A percentile compares a stretch with the other conserved stretches of the same genome.
Conservation (phyloP, 371 early-diverging fungal genomes). For the Massospora cicadina region DNA sequence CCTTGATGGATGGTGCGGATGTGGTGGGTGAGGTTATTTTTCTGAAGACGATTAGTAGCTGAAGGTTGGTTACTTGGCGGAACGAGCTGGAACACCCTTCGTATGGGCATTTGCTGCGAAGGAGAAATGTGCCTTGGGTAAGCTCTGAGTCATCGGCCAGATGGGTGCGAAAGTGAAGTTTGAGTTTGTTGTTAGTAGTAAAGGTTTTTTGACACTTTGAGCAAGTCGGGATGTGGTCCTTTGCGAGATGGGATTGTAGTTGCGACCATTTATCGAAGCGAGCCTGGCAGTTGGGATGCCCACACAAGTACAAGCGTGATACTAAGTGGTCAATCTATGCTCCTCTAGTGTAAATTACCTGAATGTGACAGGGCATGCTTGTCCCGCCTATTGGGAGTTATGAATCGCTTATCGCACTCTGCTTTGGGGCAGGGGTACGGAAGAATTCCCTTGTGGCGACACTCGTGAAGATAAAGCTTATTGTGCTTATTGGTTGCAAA, state of each 20-base stretch:
- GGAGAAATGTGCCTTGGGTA: not conserved
- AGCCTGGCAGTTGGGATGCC: not conserved
- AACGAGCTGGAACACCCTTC: not conserved
- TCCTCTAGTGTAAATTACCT: not conserved
- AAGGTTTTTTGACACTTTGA: not conserved
- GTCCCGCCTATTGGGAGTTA: not conserved
- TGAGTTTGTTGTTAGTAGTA: not conserved
- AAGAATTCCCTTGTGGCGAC: not conserved
- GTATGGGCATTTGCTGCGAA: not conserved
- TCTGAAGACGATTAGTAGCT: not conserved
- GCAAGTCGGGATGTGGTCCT: not conserved
- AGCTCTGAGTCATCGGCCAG: not conserved
- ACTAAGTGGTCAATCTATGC: not conserved
- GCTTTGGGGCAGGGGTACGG: not conserved
- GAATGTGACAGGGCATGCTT: not conserved
- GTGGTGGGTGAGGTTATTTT: not conserved
- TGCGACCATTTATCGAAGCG: not conserved
- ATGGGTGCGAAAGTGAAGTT: not conserved
- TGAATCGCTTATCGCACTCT: not conserved
- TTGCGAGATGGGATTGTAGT: not conserved
- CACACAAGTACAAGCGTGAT: not conserved
- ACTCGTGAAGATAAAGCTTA: conserved; percentile 3
- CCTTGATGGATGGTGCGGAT: not conserved
- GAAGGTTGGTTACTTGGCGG: not conserved
- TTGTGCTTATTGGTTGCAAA: not conserved